Base-by-base conservation (phyloP, 441 rosid genomes). In the Arabidopsis hybrid region DNA sequence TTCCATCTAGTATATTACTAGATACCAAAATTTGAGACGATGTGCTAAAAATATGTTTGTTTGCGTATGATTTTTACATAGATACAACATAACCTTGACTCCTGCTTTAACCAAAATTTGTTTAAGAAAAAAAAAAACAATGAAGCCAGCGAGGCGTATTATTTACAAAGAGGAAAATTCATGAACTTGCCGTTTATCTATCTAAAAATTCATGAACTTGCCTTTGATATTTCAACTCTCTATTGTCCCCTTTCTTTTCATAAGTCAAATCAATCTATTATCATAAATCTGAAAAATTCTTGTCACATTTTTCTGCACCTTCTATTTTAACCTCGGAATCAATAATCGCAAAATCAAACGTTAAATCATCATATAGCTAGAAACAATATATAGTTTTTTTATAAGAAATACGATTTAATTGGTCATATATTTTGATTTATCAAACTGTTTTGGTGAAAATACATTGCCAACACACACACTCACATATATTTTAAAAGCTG, bases 151-250 rank as follows among this genome's bases (percentile, higher is more conserved):
- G 17, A 52, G 7, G 11, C 16, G 40, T 31, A 53, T 65, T 67
- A 3, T 35, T 31, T 14, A 45, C 18, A 46, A 46, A 55, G 9
- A 18, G n/a, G 11, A 21, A 21, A 21, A 21, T 21, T 21, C 26
- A 21, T 21, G 26, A 21, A 21, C 26, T 21, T 21, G 26, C 26
- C 26, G 31, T 2, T 3, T n/a, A 26, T 53, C 26, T 5, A 67
- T 55, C 38, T 10, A 21, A 70, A 70, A 17, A 40, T 32, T 4
- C 60, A 72, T 40, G 55, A 53, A 55, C 39, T 38, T 62, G 70
- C 43, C 38, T 45, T 35, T 46, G 69, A 61, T 67, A 43, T 75
- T 75, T 75, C 71, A 56, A 53, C 59, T 65, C 65, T 36, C 36
- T 39, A 6, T 43, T 55, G 70, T 55, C 64, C 14, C 58, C 36